Percentiles rank a stretch among this genome's conserved stretches.
Conservation (phyloP, 2,329 filamentous ascomycete species). For the Bipolaris sorokiniana region DNA sequence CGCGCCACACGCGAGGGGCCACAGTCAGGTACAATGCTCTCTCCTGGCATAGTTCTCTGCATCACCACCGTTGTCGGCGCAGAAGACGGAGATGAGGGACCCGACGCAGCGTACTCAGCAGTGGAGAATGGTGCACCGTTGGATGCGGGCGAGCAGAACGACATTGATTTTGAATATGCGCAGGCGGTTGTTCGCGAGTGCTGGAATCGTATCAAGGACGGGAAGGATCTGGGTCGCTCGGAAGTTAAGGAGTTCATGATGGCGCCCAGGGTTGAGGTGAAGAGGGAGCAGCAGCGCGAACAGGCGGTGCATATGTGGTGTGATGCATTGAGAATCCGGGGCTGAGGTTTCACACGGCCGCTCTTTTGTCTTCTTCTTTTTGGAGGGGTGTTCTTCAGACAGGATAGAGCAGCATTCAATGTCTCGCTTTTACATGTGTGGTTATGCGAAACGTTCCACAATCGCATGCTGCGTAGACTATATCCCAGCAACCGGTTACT, state of each 20-base stretch:
- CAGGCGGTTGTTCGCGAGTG: conserved; percentile 33
- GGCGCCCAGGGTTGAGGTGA: conserved; percentile 12
- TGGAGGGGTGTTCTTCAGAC: too few relatives aligned
- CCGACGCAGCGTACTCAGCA: neutral
- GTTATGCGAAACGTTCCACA: too few relatives aligned
- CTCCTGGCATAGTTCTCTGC: conserved; percentile 40
- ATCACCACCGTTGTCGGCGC: conserved; percentile 27
- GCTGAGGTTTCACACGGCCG: conserved; percentile 15
- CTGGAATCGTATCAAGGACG: conserved; percentile 34
- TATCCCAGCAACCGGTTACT: too few relatives aligned
- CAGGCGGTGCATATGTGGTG: conserved; percentile 43
- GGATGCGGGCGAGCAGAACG: conserved; percentile 4
- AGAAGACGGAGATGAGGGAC: conserved; percentile 11
- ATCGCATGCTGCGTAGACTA: too few relatives aligned
- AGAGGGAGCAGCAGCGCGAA: conserved; percentile 23
- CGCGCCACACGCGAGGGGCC: conserved; percentile 28
- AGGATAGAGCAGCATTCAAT: too few relatives aligned
- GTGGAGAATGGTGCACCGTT: conserved; percentile 1
- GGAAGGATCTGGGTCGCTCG: conserved; percentile 31
- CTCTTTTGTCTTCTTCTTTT: too few relatives aligned
- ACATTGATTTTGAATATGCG: conserved; percentile 30
- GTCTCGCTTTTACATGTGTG: too few relatives aligned
- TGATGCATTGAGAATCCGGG: conserved; percentile 37
- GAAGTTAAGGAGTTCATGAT: conserved; percentile 40
- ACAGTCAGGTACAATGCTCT: conserved; percentile 22